Evolutionary conservation across 176 grass and related monocot species (phyloP).

Genomic region (Oryza glaberrima): DNA sequence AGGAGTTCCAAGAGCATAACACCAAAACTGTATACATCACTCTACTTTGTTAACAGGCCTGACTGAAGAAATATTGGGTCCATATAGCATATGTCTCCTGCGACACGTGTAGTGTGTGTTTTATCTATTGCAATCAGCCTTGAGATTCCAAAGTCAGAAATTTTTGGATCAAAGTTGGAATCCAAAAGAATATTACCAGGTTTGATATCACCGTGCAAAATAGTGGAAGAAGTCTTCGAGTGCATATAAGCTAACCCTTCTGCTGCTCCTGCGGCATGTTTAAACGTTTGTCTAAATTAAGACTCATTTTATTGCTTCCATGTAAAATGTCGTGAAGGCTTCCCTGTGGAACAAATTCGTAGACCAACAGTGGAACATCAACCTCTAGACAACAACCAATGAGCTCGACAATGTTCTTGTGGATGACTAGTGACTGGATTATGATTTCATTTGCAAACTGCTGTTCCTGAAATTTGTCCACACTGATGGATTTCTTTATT

Average conservation of each 20-base stretch:
- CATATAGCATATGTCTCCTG: no score
- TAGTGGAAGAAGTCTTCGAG: neutral
- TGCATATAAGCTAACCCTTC: slow-evolving; percentile 37
- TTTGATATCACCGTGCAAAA: slow-evolving; percentile 43
- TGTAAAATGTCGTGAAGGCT: slow-evolving; percentile 27
- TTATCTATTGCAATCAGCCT: neutral
- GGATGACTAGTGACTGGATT: slow-evolving; percentile 34
- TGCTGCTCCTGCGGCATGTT: neutral
- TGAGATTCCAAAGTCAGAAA: slow-evolving; percentile 31
- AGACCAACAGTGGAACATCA: slow-evolving; percentile 34
- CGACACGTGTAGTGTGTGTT: neutral
- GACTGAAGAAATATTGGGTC: no score
- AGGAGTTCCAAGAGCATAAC: no score
- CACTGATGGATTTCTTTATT: slow-evolving; percentile 28
- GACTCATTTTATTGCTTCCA: neutral
- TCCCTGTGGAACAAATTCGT: slow-evolving; percentile 28
- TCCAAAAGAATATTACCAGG: slow-evolving; percentile 45
- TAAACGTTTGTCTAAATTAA: neutral
- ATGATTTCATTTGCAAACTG: slow-evolving; percentile 45
- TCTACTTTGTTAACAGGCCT: no score
- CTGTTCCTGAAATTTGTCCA: neutral
- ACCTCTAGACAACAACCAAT: slow-evolving; percentile 33
- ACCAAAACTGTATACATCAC: no score
- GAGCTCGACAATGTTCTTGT: slow-evolving; percentile 40
- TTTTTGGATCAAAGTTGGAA: neutral